Base-by-base conservation (phyloP, 202 grass and related monocot species). In the Schoenoplectus tabernaemontani region DNA sequence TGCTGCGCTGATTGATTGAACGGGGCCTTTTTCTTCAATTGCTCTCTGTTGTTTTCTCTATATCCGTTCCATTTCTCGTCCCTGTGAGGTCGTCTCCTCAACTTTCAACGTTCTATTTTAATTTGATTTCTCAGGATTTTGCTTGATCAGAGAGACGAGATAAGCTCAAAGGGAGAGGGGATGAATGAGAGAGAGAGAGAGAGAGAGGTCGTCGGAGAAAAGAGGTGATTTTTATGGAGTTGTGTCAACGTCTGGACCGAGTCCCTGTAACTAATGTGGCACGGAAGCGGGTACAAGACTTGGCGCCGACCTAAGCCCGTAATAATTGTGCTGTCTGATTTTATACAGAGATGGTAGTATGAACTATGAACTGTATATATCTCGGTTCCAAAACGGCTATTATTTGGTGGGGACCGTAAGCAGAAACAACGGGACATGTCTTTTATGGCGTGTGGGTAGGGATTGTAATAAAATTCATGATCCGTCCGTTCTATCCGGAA, bases 171-270 rank as follows among this genome's bases (percentile, higher is more conserved):
- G 51, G 19, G 9, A 78, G 32, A n/a, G n/a, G n/a, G n/a, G n/a
- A n/a, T n/a, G n/a, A n/a, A n/a, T n/a, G n/a, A n/a, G 13, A 13
- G 70, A 17, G 68, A 64, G 34, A 69, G 76, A 59, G 50, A 63
- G 37, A 57, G 72, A 3, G 57, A 32, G n/a, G 36, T 11, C 10
- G 64, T 3, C 17, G 16, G 46, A 48, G 39, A 53, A 56, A 68
- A 65, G 44, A 68, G 15, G 60, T 61, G 42, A 65, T 41, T 78
- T 84, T 76, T 83, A 65, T 77, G 33, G 76, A 43, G 30, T 61
- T 62, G 62, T 60, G 59, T 85, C 76, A 36, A 62, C 72, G 57
- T 77, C 59, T 24, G 37, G 75, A 71, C 75, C 37, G 59, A 28
- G 60, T 79, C 72, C 24, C 15, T 34, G 57, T 13, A 3, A 42